Evolutionary conservation across 176 grass and related monocot species (phyloP), one percentile per base, ranked within the genome.

Genomic region (Microstegium vimineum): DNA sequence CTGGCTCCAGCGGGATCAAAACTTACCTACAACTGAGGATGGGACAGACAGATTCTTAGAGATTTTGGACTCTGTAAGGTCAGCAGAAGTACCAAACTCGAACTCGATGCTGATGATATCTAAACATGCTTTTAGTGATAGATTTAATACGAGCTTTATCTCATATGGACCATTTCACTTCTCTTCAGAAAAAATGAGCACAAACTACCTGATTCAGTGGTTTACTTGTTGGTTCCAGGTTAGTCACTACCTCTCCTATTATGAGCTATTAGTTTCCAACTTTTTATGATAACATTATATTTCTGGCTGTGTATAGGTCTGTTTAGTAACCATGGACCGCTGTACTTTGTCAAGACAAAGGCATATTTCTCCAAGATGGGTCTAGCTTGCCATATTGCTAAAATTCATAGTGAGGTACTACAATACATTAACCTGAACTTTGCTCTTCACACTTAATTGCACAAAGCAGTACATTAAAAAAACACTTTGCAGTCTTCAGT

Each of bases 321-420:
- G 45, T 98, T 98, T 87, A 98, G 92, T 85, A 94, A 98, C 72
- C 95, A 93, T 22, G 95, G 95, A 5, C 90, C 92, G 32, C 86
- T 94, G 41, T 98, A 98, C 79, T 98, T 98, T 87, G 92, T 98
- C 51, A 94, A 93, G 54, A 94, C 95, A 66, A 98, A 98, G 83
- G 74, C 84, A 59, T 93, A 91, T 85, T 98, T 94, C 67, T 98
- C 90, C 66, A 93, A 94, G 75, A 97, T 94, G 92, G 92, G 94
- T 52, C 76, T 97, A 26, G 81, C 88, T 92, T 97, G 94, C 66
- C 94, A 94, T 73, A 94, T 97, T 23, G 92, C 94, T 26, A 97
- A 94, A 74, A 97, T 97, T 66, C 94, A 97, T 66, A 94, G 94
- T 60, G 94, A 97, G 92, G 94, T 97, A 86, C 54, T 87, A 85